These are phyloP conservation scores for Pinus albicaulis DNA, from an alignment of 75 land plant genomes.

Conservation along the genomic window DNA sequence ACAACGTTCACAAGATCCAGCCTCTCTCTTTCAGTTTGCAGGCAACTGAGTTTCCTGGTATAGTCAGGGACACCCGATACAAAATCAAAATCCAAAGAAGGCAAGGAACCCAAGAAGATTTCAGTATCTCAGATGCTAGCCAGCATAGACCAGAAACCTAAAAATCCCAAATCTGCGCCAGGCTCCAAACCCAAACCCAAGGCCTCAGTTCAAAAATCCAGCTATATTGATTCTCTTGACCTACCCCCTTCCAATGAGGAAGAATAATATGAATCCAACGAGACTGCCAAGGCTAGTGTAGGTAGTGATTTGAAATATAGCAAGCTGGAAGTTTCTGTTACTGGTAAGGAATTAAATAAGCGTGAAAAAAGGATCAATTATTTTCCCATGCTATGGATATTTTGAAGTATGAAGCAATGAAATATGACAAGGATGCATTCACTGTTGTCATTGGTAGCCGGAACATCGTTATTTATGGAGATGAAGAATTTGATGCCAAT, in stretches of 20 bases:
- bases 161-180: slow-evolving; percentile 37
- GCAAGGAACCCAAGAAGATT: slow-evolving; percentile 28
- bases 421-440: slow-evolving; percentile 87
- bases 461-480: slow-evolving; percentile 58
- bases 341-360: slow-evolving; percentile 81
- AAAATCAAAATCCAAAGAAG: not conserved
- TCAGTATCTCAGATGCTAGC: slow-evolving; percentile 81
- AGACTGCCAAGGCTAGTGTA: slow-evolving; percentile 12
- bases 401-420: slow-evolving; percentile 73
- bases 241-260: slow-evolving; percentile 91
- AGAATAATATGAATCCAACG: slow-evolving; percentile 42
- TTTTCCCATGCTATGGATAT: slow-evolving; percentile 55
- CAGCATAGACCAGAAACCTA: slow-evolving; percentile 46
- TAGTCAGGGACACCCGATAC: slow-evolving; percentile 3
- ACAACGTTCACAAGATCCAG: no score
- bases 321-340: slow-evolving; percentile 10
- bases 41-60: no score
- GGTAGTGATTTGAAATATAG: not conserved
- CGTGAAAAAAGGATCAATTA: slow-evolving; percentile 76
- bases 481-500: slow-evolving; percentile 72
- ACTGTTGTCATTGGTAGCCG: slow-evolving; percentile 75
- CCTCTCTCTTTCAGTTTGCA: no score
- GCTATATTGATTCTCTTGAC: slow-evolving; percentile 74
- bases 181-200: slow-evolving; percentile 38
- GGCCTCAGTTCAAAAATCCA: slow-evolving; percentile 21